Base-by-base conservation (phyloP, 23 red algal species). In the Gracilaria vermiculophylla region DNA sequence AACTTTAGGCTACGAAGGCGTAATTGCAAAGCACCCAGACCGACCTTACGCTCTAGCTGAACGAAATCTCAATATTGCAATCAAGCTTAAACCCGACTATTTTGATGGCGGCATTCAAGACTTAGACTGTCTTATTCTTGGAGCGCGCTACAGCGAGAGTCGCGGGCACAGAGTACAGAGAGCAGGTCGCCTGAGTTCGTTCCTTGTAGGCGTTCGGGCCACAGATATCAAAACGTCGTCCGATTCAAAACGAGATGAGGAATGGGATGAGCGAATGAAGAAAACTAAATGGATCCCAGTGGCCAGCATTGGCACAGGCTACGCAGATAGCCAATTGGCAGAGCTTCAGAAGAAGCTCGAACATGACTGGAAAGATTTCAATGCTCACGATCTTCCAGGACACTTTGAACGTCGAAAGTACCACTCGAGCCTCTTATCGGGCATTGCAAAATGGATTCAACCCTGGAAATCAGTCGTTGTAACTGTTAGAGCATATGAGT, bases 81-180 rank as follows among this genome's bases (percentile, higher is more conserved):
- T 97, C 51, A 97, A 97, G 81, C 85, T 97, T 23, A 97, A 97
- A 47, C 87, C 94, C 11, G 94, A 97, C 66, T 97, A 91, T 49
- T 93, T 97, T 36, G 76, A 88, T 48, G 94, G 88, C 13, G 84
- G 89, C 1, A 73, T 97, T 53, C 41, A 72, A 25, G 94, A 97
- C 51, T 54, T 97, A 54, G 94, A 97, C 44, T 84, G 92, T 12
- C 80, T 97, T 31, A 97, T 97, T 43, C 73, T 97, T 19, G 94
- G 94, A 20, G 94, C 71, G 6, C 81, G 78, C 45, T 90, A 78
- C 64, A 86, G 87, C 43, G 84, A 32, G 24, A 88, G 90, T 28
- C 72, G 45, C 19, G 90, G 90, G 10, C 76, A 78, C 43, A 34
- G 77, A 40, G 71, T 43, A 10, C 72, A 79, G 28, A 55, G 90